Conservation (phyloP, 2,329 filamentous ascomycete genomes). For the Penicillium occitanis region DNA sequence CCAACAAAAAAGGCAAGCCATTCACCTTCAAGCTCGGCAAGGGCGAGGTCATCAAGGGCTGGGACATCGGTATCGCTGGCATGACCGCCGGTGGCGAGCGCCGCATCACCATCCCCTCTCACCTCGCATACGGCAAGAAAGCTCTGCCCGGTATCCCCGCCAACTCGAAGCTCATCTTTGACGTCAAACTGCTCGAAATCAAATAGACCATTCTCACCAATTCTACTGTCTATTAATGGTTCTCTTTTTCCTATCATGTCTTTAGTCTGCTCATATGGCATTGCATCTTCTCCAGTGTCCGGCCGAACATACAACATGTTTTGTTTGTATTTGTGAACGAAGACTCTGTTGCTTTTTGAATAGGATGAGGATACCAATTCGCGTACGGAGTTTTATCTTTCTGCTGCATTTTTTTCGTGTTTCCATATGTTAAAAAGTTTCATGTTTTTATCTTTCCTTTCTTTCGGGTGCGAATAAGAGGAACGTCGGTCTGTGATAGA, state of each 20-base stretch:
- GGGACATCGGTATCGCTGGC: conserved; percentile 91
- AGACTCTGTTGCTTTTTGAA: conserved; percentile 30
- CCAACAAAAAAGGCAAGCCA: conserved; percentile 98
- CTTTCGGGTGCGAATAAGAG: not conserved
- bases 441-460: not conserved
- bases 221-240: conserved; percentile 7
- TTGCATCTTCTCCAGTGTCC: conserved; percentile 34
- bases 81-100: conserved; percentile 94
- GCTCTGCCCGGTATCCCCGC: conserved; percentile 78
- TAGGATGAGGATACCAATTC: conserved; percentile 37
- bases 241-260: conserved; percentile 19
- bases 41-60: conserved; percentile 97
- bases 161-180: conserved; percentile 90
- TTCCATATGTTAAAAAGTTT: conserved; percentile 20
- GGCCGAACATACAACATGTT: conserved; percentile 39
- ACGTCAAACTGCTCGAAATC: conserved; percentile 81
- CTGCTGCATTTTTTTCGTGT: conserved; percentile 20
- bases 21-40: conserved; percentile 93
- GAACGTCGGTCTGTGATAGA: conserved; percentile 10
- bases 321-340: conserved; percentile 32
- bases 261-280: conserved; percentile 25
- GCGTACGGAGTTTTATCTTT: conserved; percentile 24
- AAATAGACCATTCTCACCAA: conserved; percentile 58
- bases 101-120: conserved; percentile 81
- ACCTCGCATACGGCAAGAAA: conserved; percentile 87